Base-by-base conservation (phyloP, 495 filamentous ascomycete genomes). In the Corynascus novoguineensis region DNA sequence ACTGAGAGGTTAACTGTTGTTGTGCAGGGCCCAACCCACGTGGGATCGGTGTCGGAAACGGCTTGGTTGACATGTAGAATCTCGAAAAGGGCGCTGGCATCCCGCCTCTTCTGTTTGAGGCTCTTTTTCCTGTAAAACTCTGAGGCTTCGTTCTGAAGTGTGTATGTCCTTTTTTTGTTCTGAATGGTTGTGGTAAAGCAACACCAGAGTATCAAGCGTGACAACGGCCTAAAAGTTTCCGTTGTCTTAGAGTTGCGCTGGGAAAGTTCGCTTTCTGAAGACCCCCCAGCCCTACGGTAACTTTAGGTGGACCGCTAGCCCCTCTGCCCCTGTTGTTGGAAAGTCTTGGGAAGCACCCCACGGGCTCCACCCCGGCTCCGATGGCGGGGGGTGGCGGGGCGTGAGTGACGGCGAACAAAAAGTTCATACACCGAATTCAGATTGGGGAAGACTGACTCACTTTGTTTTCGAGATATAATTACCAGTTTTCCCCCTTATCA, bases 301-400 rank as follows among this genome's bases (percentile, higher is more conserved):
- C 22, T 8, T 6, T 11, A 7, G 31, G 40, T 45, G 46, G 42
- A 45, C 22, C 50, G 41, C 25, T 34, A n/a, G 28, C 52, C 53
- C 42, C 29, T 49, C 24, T 28, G 46, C 15, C 19, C 17, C 45
- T 57, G 45, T 45, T 32, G 45, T n/a, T n/a, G n/a, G n/a, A n/a
- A 21, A 41, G 40, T 24, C 44, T 45, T 58, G 35, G 34, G 42
- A 17, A 32, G 12, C 24, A 49, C 46, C 46, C 46, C 27, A 42
- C 48, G 46, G 48, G 27, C 14, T 45, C 41, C 42, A 31, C 24
- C 29, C n/a, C 17, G 40, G 41, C 52, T 67, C 64, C 64, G 64
- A 62, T 67, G 62, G 64, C 64, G 64, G 64, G 64, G 56, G 54
- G 42, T 53, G 64, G 58, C 47, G 59, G 57, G 57, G 55, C 46